Conservation (phyloP, 768 basidiomycete genomes). For the Dacryopinax primogenitus region DNA sequence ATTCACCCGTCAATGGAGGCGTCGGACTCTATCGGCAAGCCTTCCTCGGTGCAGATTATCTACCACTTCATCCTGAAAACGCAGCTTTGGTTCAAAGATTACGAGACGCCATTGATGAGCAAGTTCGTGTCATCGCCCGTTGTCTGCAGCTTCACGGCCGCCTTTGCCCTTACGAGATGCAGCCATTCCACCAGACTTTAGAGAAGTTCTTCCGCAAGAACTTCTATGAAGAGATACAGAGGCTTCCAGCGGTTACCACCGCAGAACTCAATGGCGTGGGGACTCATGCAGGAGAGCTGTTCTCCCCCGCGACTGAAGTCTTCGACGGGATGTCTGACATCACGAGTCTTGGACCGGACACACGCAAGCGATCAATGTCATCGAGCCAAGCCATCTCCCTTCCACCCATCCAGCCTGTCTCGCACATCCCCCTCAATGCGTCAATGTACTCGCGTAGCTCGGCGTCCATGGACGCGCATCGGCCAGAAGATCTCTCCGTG, state of each 20-base stretch:
- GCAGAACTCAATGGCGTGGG: slow-evolving; percentile 30
- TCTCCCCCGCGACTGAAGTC: slow-evolving; percentile 37
- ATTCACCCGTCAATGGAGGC: slow-evolving; percentile 65
- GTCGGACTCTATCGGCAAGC: slow-evolving; percentile 61
- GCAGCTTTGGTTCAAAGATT: slow-evolving; percentile 60
- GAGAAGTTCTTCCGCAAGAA: slow-evolving; percentile 76
- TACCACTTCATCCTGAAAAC: slow-evolving; percentile 54
- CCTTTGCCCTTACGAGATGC: slow-evolving; percentile 74
- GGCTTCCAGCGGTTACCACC: slow-evolving; percentile 46
- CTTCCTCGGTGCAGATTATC: slow-evolving; percentile 62
- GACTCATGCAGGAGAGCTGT: slow-evolving; percentile 9
- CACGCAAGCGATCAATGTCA: slow-evolving; percentile 28
- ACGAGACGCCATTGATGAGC: slow-evolving; percentile 62
- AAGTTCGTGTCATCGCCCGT: slow-evolving; percentile 67
- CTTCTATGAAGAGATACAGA: slow-evolving; percentile 68
- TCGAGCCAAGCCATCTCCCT: neutral
- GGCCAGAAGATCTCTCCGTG: neutral
- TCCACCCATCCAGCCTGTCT: neutral
- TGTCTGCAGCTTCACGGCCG: slow-evolving; percentile 73
- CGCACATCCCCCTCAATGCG: slow-evolving; percentile 3
- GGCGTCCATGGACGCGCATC: neutral
- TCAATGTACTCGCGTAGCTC: slow-evolving; percentile 7
- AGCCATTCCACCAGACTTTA: slow-evolving; percentile 83
- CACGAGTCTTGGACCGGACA: slow-evolving; percentile 17
- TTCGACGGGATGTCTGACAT: slow-evolving; percentile 28